Evolutionary conservation across 2,329 filamentous ascomycete species (phyloP), one percentile per base, ranked within the genome.

Genomic region (Arachnopeziza araneosa): DNA sequence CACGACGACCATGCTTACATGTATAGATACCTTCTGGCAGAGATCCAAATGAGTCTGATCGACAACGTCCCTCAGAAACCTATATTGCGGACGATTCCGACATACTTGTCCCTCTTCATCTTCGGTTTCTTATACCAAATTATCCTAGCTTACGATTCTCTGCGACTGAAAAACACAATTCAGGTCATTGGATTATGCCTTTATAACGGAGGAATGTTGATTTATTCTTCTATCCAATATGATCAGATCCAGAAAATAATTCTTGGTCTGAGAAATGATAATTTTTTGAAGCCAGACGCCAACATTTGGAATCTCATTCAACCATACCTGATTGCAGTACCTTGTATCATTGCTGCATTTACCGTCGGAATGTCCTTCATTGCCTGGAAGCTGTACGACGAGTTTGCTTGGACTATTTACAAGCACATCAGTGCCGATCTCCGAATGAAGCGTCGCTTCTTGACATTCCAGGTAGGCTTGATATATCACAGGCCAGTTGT

Each of bases 321-420:
- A 68, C 88, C 91, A 1, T 92, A 89, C 68, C 80, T 99, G 36
- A 83, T 97, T 64, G 89, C 93, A 12, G 91, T 96, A 58, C 95
- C 95, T 0, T 86, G 84, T 68, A 84, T 99, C 60, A 89, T 98
- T 66, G 91, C 85, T 0, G 75, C 96, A 30, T 84, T 84, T 30
- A 93, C 90, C 2, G 65, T 93, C 6, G 71, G 85, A 57, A 87
- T 98, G 80, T 81, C 80, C 17, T 88, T 91, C 63, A 79, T 93
- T 56, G 87, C 93, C 1, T 98, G 92, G 90, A 97, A 96, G 78
- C 82, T 99, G 32, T 98, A 99, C 73, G 92, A 96, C 72, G 93
- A 97, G 75, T 99, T 99, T 75, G 93, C 95, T 12, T 99, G 95
- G 95, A 95, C 95, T 60, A 99, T 99, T 71, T 92, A 99, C 77